phyloP scores from a whole-genome alignment of 441 rosid genomes.

The Adansonia grandidieri region DNA sequence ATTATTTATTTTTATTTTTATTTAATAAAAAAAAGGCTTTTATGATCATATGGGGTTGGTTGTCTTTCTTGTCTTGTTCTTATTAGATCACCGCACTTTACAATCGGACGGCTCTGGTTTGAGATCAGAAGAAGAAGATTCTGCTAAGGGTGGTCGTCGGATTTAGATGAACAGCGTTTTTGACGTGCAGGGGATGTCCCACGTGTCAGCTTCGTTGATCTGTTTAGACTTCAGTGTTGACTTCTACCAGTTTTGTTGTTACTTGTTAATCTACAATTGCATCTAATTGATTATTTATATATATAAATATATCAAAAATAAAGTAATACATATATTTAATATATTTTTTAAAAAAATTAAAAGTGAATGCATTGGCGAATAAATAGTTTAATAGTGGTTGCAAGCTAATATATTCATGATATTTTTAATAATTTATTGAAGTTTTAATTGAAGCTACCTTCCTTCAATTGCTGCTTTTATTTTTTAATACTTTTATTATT shows the following conservation, averaged over 20 bases:
- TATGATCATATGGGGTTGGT: conserved; percentile 9
- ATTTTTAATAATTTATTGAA: no score
- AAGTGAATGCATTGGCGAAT: no score
- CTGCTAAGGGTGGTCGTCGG: neutral
- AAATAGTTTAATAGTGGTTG: no score
- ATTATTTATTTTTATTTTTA: neutral
- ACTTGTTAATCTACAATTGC: neutral
- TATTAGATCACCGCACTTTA: neutral
- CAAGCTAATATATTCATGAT: no score
- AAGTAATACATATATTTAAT: no score
- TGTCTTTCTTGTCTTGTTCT: neutral
- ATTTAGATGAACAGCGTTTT: neutral
- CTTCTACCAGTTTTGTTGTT: neutral
- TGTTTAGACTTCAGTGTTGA: conserved; percentile 10
- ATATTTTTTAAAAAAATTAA: no score
- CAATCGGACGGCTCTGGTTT: conserved; percentile 37
- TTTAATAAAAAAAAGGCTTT: neutral
- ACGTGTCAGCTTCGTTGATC: conserved; percentile 27
- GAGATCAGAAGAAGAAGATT: neutral
- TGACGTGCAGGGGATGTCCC: conserved; percentile 28
- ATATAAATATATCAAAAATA: no score
- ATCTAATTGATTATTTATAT: neutral
- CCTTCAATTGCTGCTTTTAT: no score
- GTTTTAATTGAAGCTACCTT: no score
- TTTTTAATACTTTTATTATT: no score